Conservation (phyloP, 768 basidiomycete species). For the Hericium coralloides region DNA sequence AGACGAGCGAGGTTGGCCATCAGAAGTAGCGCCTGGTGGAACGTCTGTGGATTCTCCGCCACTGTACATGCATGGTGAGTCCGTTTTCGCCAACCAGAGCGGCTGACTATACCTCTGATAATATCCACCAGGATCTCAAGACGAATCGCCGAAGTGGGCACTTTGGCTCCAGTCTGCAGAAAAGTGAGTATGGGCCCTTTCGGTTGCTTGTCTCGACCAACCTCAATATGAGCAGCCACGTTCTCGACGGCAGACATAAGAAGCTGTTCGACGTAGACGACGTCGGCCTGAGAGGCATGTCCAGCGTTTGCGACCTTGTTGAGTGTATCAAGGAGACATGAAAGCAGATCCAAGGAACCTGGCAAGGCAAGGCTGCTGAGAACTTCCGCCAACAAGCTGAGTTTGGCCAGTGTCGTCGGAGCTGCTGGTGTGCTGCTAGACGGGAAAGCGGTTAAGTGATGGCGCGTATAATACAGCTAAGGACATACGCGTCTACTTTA, state of each 20-base stretch:
- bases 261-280: constrained; percentile 74
- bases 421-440: neutral
- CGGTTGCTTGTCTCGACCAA: constrained; percentile 21
- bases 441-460: neutral
- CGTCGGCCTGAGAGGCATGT: constrained; percentile 48
- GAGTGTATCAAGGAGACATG: constrained; percentile 63
- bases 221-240: constrained; percentile 46
- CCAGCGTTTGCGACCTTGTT: constrained; percentile 52
- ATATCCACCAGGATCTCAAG: constrained; percentile 84
- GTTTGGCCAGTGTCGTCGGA: constrained; percentile 26
- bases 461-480: neutral
- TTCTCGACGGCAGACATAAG: constrained; percentile 76
- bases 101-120: constrained; percentile 53
- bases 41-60: constrained; percentile 88
- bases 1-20: constrained; percentile 78
- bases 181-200: neutral
- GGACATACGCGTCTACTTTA: constrained; percentile 45
- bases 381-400: constrained; percentile 62
- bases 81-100: neutral
- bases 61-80: constrained; percentile 32
- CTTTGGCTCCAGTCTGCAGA: constrained; percentile 41
- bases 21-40: constrained; percentile 84
- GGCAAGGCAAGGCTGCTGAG: constrained; percentile 55
- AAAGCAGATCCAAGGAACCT: constrained; percentile 64
- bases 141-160: constrained; percentile 52